These are phyloP conservation scores for Candida hispaniensis DNA, from an alignment of 805 yeast genomes.

Conservation along the genomic window DNA sequence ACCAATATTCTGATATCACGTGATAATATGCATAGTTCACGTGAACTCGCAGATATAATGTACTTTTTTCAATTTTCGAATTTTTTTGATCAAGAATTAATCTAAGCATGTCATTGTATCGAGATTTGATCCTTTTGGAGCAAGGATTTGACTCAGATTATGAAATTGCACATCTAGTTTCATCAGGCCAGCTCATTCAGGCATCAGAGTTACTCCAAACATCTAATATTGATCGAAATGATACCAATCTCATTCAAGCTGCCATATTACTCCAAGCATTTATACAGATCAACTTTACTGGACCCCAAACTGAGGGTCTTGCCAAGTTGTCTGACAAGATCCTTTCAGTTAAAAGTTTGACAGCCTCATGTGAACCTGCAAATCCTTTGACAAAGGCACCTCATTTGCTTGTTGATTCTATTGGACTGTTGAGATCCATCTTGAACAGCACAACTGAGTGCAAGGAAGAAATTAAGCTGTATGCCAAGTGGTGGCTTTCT, in stretches of 20 bases:
- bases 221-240: constrained; percentile 1
- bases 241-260: constrained; percentile 30
- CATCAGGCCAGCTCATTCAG: too few species aligned
- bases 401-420: constrained; percentile 35
- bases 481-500: constrained; percentile 27
- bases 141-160: too few species aligned
- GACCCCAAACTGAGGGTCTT: constrained; percentile 48
- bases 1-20: too few species aligned
- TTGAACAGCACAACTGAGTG: too few species aligned
- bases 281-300: constrained; percentile 70
- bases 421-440: constrained; percentile 36
- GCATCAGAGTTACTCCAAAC: too few species aligned
- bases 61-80: too few species aligned
- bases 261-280: constrained; percentile 57
- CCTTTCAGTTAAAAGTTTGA: constrained; percentile 28
- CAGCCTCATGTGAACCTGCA: constrained; percentile 58
- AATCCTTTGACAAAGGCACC: constrained; percentile 50
- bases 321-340: constrained; percentile 20
- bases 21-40: too few species aligned
- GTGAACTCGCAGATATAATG: too few species aligned
- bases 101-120: too few species aligned
- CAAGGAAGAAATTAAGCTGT: constrained; percentile 17
- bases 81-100: too few species aligned
- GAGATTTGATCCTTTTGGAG: too few species aligned
- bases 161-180: too few species aligned